Base-by-base conservation (phyloP, 2,329 filamentous ascomycete species). In the Ophiocordyceps camponoti-rufipedis region DNA sequence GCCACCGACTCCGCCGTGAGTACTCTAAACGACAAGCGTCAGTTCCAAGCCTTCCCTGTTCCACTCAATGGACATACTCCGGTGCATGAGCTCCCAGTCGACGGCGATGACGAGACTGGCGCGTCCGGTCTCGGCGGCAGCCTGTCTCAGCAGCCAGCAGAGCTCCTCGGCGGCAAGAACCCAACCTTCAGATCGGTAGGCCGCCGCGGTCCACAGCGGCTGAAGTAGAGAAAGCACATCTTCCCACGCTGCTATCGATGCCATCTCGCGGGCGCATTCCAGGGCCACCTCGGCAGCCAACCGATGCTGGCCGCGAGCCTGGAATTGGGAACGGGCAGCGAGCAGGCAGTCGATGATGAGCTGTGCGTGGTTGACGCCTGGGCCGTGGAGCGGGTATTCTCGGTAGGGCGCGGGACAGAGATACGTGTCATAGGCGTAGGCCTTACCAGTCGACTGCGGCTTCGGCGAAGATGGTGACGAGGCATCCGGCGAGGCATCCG, bases 41-140 rank as follows among this genome's bases (percentile, higher is more conserved):
- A 55, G 51, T 38, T 47, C 41, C 14, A 13, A 38, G 16, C 13
- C 4, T 10, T 35, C 28, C 23, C 2, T 28, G 29, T 13, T 16
- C 11, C 6, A 5, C 16, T 13, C 6, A 5, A 23, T 23, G 13
- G 4, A 65, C 73, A 57, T 61, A 78, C 75, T 66, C 41, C 60
- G 69, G 47, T 75, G 68, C 56, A 81, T 64, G 41, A 82, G 62
- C 54, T 82, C 78, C 74, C 79, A 80, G 53, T 80, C 76, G 44
- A 79, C 71, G 28, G 75, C 67, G 33, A 82, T 60, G 9, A 81
- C 66, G 29, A 79, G 61, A 45, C 74, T 70, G 9, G 68, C 69
- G 45, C 74, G 69, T 8, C 69, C 69, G 42, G 65, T 62, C 48
- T 70, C 62, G 3, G 62, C 63, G 5, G 77, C 77, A 11, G 74